phyloP scores from a whole-genome alignment of 139 green algal genomes.

The Coelastrella sp. region DNA sequence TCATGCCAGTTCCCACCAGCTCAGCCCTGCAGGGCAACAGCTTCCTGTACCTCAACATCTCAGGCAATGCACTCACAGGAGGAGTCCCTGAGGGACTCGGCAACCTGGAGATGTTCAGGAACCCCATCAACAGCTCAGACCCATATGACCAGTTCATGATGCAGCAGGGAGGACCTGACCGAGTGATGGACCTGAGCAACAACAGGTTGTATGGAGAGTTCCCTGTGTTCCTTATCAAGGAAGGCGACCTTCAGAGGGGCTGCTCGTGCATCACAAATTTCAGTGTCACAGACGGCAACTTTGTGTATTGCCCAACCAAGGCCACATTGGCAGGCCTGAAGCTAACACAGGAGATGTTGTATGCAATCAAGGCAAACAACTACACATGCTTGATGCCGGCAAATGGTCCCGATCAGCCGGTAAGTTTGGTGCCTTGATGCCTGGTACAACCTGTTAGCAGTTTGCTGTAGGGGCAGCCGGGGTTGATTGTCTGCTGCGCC shows the following conservation, averaged over 20 bases:
- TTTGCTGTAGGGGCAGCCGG: no score
- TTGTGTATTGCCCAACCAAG: conserved; percentile 36
- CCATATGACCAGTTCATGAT: conserved; percentile 15
- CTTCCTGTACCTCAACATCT: conserved; percentile 43
- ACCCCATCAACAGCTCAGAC: conserved; percentile 18
- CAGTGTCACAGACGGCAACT: conserved; percentile 7
- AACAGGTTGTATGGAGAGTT: conserved; percentile 37
- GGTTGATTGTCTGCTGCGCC: no score
- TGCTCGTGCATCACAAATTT: conserved; percentile 2
- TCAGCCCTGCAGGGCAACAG: conserved; percentile 27
- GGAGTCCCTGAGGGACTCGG: not conserved
- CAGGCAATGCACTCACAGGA: conserved; percentile 12
- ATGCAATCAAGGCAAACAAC: not conserved
- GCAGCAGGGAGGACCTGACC: not conserved
- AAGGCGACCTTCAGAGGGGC: not conserved
- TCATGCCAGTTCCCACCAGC: not conserved
- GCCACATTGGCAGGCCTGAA: not conserved
- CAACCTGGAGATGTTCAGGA: conserved; percentile 39
- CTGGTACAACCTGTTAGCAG: no score
- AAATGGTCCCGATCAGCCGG: not conserved
- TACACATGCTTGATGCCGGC: conserved; percentile 10
- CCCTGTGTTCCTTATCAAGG: conserved; percentile 19
- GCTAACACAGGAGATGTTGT: conserved; percentile 5
- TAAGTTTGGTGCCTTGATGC: not conserved
- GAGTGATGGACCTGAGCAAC: conserved; percentile 16